A percentile compares a stretch with the other conserved stretches of the same genome.
Evolutionary conservation across 495 filamentous ascomycete genomes (phyloP).

Genomic region (Rhypophila decipiens): DNA sequence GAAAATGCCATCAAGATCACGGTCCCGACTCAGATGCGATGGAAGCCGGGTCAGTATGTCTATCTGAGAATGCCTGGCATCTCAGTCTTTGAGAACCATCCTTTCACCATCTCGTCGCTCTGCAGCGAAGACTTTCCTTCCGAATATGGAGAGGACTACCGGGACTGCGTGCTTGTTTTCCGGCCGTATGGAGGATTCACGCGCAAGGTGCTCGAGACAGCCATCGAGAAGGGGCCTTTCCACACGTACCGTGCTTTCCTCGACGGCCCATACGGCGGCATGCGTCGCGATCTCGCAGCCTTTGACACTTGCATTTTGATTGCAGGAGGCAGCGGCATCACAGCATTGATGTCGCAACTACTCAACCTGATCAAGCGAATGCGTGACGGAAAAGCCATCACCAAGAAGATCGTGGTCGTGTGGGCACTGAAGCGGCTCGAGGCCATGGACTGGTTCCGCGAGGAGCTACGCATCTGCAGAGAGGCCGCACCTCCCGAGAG

Average conservation of each 20-base stretch:
- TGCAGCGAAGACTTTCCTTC: slow-evolving; percentile 81
- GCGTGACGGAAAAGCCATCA: slow-evolving; percentile 86
- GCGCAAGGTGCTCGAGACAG: slow-evolving; percentile 65
- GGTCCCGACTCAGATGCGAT: slow-evolving; percentile 84
- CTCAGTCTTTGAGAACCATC: slow-evolving; percentile 83
- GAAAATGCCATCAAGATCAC: slow-evolving; percentile 92
- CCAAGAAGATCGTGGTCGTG: slow-evolving; percentile 79
- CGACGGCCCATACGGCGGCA: slow-evolving; percentile 91
- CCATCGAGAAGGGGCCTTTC: slow-evolving; percentile 73
- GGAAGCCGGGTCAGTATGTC: slow-evolving; percentile 91
- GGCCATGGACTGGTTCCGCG: slow-evolving; percentile 96
- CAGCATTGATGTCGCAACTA: slow-evolving; percentile 83
- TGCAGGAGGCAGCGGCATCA: slow-evolving; percentile 91
- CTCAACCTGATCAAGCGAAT: slow-evolving; percentile 91
- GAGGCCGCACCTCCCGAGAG: slow-evolving; percentile 76
- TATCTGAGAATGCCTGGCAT: slow-evolving; percentile 92
- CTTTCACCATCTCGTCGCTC: slow-evolving; percentile 90
- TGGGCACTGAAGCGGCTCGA: slow-evolving; percentile 88
- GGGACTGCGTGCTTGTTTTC: slow-evolving; percentile 87
- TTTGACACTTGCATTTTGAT: slow-evolving; percentile 92
- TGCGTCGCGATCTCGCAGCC: slow-evolving; percentile 83
- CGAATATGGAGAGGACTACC: slow-evolving; percentile 74
- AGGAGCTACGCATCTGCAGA: slow-evolving; percentile 84
- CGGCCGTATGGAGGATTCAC: slow-evolving; percentile 89
- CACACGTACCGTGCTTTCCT: slow-evolving; percentile 84